A percentile compares a stretch with the other conserved stretches of the same genome.
These are phyloP conservation scores for Bretschneidera sinensis DNA, from an alignment of 345 rosid genomes.

Conservation along the genomic window DNA sequence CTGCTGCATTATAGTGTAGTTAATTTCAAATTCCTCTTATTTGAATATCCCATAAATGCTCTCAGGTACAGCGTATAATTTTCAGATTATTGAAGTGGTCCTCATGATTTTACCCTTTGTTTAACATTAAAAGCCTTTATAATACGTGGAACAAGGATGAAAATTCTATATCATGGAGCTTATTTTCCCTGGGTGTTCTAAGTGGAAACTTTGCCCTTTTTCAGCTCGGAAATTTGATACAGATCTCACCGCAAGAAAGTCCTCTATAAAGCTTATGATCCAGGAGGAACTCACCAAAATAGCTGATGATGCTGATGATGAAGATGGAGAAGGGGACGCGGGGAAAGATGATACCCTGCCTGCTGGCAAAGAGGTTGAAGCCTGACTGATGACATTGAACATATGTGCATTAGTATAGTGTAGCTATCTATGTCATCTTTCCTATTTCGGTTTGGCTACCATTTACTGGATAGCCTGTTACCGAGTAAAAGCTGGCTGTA, in stretches of 20 bases:
- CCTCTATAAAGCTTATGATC: conserved; percentile 70
- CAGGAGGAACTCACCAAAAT: conserved; percentile 90
- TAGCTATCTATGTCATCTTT: conserved; percentile 17
- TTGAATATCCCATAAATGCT: too few species aligned
- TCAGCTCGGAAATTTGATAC: conserved; percentile 46
- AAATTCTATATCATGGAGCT: neutral
- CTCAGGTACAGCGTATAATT: too few species aligned
- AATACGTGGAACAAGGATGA: too few species aligned
- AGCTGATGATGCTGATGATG: conserved; percentile 71
- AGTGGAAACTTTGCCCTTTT: conserved; percentile 2
- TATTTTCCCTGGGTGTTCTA: neutral
- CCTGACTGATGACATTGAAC: conserved; percentile 16
- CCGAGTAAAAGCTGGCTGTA: conserved; percentile 23
- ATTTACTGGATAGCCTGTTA: conserved; percentile 17
- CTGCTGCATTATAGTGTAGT: too few species aligned
- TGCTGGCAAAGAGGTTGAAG: conserved; percentile 40
- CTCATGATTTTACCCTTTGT: neutral
- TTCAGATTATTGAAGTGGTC: too few species aligned
- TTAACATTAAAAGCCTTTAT: too few species aligned
- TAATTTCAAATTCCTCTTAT: too few species aligned
- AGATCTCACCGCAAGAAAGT: conserved; percentile 55
- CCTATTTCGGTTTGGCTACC: neutral
- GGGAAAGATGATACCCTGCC: conserved; percentile 37
- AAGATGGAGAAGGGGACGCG: conserved; percentile 50
- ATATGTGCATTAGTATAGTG: conserved; percentile 7